These are phyloP conservation scores for Sisymbrium altissimum DNA, from an alignment of 345 rosid species.

Conservation along the genomic window DNA sequence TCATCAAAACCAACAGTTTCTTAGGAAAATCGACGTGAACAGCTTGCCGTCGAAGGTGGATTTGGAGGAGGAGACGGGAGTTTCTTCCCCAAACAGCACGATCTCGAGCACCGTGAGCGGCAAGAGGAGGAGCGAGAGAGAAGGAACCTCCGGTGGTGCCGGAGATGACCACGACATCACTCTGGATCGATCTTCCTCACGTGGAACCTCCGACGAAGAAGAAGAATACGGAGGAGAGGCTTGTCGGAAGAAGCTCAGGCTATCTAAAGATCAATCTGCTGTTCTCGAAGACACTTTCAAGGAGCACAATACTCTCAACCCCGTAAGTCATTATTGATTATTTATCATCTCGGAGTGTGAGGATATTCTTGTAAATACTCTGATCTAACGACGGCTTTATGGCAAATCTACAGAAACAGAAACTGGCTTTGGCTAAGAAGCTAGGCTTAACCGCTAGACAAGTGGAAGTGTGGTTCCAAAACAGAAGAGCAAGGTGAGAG, in stretches of 20 bases:
- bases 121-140: slow-evolving; percentile 71
- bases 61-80: slow-evolving; percentile 83
- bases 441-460: slow-evolving; percentile 85
- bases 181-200: slow-evolving; percentile 60
- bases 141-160: slow-evolving; percentile 33
- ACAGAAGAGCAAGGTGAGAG: slow-evolving; percentile 90
- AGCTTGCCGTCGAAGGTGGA: slow-evolving; percentile 57
- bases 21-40: slow-evolving; percentile 86
- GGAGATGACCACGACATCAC: slow-evolving; percentile 57
- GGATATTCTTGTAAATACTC: not conserved
- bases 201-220: slow-evolving; percentile 54
- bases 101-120: slow-evolving; percentile 79
- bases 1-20: slow-evolving; percentile 42
- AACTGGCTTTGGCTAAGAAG: slow-evolving; percentile 79
- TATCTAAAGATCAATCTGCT: slow-evolving; percentile 92
- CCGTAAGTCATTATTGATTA: slow-evolving; percentile 49
- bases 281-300: slow-evolving; percentile 93
- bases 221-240: slow-evolving; percentile 91
- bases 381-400: slow-evolving; percentile 5
- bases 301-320: slow-evolving; percentile 94
- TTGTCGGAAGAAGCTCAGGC: slow-evolving; percentile 92
- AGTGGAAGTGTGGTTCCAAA: slow-evolving; percentile 99
- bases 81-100: slow-evolving; percentile 94
- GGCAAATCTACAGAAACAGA: slow-evolving; percentile 67
- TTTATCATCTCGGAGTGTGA: not conserved